Conservation (phyloP, 2,329 filamentous ascomycete species). For the Plectosphaerella cucumerina region DNA sequence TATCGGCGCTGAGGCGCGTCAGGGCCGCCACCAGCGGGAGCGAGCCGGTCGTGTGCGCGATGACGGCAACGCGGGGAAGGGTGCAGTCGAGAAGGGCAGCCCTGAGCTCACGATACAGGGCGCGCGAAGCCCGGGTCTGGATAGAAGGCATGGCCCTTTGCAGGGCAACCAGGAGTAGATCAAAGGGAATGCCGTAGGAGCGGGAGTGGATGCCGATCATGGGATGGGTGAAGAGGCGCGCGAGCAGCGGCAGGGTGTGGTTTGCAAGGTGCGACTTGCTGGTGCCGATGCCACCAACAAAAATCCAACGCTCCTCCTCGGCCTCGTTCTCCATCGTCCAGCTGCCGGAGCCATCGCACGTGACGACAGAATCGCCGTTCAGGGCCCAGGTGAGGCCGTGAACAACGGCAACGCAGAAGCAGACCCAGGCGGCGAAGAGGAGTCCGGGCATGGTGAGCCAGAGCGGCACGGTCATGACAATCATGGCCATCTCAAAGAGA, state of each 20-base stretch:
- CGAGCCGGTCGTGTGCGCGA: constrained; percentile 36
- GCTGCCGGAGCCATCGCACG: constrained; percentile 15
- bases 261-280: constrained; percentile 17
- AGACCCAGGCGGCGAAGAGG: constrained; percentile 21
- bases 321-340: constrained; percentile 21
- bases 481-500: constrained; percentile 18
- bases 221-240: constrained; percentile 29
- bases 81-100: constrained; percentile 26
- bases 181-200: constrained; percentile 49
- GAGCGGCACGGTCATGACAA: constrained; percentile 19
- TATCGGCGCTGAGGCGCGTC: constrained; percentile 30
- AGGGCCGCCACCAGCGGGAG: constrained; percentile 29
- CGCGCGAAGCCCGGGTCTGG: constrained; percentile 21
- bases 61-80: constrained; percentile 28
- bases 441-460: constrained; percentile 24
- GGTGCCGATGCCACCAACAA: constrained; percentile 26
- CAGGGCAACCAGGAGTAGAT: constrained; percentile 35
- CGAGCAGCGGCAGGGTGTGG: constrained; percentile 26
- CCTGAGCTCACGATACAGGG: constrained; percentile 31
- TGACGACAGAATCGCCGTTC: constrained; percentile 19
- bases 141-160: constrained; percentile 23
- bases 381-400: constrained; percentile 21
- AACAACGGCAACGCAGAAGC: constrained; percentile 15
- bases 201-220: constrained; percentile 47
- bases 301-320: constrained; percentile 28